phyloP scores from a whole-genome alignment of 2,329 filamentous ascomycete genomes.

The Didymella lethalis region DNA sequence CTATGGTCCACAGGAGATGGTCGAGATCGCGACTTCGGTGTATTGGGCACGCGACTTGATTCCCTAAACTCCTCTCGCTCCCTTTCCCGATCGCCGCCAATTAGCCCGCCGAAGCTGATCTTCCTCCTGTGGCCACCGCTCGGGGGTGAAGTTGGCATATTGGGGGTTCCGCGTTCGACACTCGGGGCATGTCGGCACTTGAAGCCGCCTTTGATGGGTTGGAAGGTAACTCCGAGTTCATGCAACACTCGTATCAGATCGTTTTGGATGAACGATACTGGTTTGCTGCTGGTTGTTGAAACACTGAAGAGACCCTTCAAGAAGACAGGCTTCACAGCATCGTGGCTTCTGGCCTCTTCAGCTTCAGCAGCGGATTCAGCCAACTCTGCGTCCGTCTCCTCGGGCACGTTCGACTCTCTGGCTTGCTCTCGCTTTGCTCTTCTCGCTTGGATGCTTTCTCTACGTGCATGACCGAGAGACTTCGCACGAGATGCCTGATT shows the following conservation, averaged over 20 bases:
- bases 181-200: slow-evolving; percentile 87
- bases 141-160: slow-evolving; percentile 55
- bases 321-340: slow-evolving; percentile 91
- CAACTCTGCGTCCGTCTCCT: slow-evolving; percentile 87
- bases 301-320: slow-evolving; percentile 97
- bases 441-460: slow-evolving; percentile 90
- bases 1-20: slow-evolving; percentile 68
- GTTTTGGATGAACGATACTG: slow-evolving; percentile 80
- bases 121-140: slow-evolving; percentile 69
- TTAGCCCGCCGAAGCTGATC: slow-evolving; percentile 83
- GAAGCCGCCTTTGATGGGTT: slow-evolving; percentile 93
- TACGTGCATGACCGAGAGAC: slow-evolving; percentile 85
- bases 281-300: slow-evolving; percentile 92
- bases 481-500: slow-evolving; percentile 68
- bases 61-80: slow-evolving; percentile 78
- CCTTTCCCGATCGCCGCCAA: slow-evolving; percentile 61
- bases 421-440: slow-evolving; percentile 76
- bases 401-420: slow-evolving; percentile 79
- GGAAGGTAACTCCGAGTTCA: slow-evolving; percentile 88
- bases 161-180: slow-evolving; percentile 79
- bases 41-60: slow-evolving; percentile 61
- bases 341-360: slow-evolving; percentile 67
- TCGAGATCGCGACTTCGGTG: slow-evolving; percentile 56
- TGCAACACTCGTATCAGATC: slow-evolving; percentile 91
- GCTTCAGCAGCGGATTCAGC: slow-evolving; percentile 61